phyloP scores from a whole-genome alignment of 2,329 filamentous ascomycete genomes.

The Lithohypha guttulata region DNA sequence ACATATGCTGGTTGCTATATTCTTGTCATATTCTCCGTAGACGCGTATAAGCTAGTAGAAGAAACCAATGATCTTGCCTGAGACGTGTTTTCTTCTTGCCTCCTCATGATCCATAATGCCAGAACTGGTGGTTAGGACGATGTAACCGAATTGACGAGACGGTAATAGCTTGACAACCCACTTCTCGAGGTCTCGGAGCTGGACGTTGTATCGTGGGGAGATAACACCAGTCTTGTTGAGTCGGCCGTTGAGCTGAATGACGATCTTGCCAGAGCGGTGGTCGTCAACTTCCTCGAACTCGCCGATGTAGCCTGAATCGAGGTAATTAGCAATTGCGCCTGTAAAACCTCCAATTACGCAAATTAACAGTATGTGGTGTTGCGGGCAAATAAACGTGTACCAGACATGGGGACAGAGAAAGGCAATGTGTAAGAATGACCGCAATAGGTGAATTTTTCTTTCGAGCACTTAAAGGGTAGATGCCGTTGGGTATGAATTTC shows the following conservation, averaged over 20 bases:
- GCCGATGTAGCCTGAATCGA: slow-evolving; percentile 91
- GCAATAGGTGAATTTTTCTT: slow-evolving; percentile 55
- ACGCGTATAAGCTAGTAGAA: slow-evolving; percentile 97
- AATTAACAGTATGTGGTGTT: slow-evolving; percentile 62
- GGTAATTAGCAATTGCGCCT: too few species aligned
- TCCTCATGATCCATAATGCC: slow-evolving; percentile 99
- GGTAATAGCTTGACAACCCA: slow-evolving; percentile 99
- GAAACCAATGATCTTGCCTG: slow-evolving; percentile 98
- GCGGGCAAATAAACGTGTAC: slow-evolving; percentile 84
- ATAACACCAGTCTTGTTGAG: slow-evolving; percentile 99
- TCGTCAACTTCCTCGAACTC: slow-evolving; percentile 99
- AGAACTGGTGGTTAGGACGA: slow-evolving; percentile 96
- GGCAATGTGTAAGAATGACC: slow-evolving; percentile 92
- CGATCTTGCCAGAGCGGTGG: slow-evolving; percentile 99
- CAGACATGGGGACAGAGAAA: slow-evolving; percentile 53
- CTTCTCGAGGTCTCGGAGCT: slow-evolving; percentile 95
- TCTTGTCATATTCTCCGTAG: too few species aligned
- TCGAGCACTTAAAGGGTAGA: slow-evolving; percentile 99
- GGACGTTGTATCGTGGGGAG: slow-evolving; percentile 98
- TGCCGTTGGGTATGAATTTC: slow-evolving; percentile 58
- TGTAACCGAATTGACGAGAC: slow-evolving; percentile 98
- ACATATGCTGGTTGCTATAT: neutral
- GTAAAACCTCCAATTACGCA: too few species aligned
- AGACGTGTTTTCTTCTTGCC: slow-evolving; percentile 96
- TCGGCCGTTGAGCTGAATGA: slow-evolving; percentile 98